Evolutionary conservation across 2,329 filamentous ascomycete species (phyloP).

Genomic region (Rutstroemia sydowiana): DNA sequence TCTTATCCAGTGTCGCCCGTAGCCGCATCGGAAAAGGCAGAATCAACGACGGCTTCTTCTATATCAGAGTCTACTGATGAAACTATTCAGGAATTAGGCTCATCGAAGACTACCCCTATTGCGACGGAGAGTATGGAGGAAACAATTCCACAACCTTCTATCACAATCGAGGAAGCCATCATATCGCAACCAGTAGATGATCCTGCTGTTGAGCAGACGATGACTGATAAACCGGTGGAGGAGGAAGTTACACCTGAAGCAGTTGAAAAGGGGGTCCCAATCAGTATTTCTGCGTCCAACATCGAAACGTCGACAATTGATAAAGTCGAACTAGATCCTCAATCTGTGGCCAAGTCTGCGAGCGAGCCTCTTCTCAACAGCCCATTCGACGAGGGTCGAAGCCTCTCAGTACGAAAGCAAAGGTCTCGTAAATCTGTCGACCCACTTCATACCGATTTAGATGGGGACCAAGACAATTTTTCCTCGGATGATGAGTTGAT

Average conservation of each 20-base stretch:
- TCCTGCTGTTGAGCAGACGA: too few species aligned
- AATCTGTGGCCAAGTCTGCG: background rate
- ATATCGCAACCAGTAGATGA: background rate
- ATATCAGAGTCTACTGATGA: slow-evolving; percentile 57
- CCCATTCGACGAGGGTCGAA: background rate
- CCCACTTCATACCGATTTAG: slow-evolving; percentile 48
- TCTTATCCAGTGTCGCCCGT: slow-evolving; percentile 52
- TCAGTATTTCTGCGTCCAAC: too few species aligned
- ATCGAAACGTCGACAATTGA: too few species aligned
- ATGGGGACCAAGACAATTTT: slow-evolving; percentile 39
- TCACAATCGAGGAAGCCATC: background rate
- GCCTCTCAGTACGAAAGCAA: slow-evolving; percentile 11
- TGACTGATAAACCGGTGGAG: too few species aligned
- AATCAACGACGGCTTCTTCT: slow-evolving; percentile 57
- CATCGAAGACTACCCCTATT: slow-evolving; percentile 6
- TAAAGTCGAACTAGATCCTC: too few species aligned
- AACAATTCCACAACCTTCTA: background rate
- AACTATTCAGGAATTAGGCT: slow-evolving; percentile 37
- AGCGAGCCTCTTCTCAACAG: background rate
- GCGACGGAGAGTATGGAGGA: slow-evolving; percentile 1
- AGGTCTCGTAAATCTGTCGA: slow-evolving; percentile 32
- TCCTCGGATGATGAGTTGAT: slow-evolving; percentile 74
- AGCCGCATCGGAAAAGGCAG: slow-evolving; percentile 47
- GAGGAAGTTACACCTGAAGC: too few species aligned
- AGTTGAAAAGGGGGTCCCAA: too few species aligned